Percentiles rank a stretch among this genome's conserved stretches.
phyloP scores from a whole-genome alignment of 257 asterid species.

The Cynanchum wilfordii region DNA sequence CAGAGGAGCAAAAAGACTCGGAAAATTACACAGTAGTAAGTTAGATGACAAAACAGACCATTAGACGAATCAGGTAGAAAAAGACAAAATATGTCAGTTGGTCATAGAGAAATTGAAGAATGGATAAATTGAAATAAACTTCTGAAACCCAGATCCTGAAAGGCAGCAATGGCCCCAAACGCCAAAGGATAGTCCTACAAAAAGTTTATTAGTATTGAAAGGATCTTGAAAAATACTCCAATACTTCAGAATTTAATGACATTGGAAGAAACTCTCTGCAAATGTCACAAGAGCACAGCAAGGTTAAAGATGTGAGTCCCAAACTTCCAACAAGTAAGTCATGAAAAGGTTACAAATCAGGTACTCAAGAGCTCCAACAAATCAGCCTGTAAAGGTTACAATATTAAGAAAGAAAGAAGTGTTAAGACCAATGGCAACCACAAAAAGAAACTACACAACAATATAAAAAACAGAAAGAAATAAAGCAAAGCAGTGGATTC shows the following conservation, averaged over 20 bases:
- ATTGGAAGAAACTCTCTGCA: slow-evolving; percentile 60
- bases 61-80: slow-evolving; percentile 23
- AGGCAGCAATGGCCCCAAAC: slow-evolving; percentile 39
- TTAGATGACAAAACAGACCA: slow-evolving; percentile 28
- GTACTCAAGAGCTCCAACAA: slow-evolving; percentile 84
- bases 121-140: slow-evolving; percentile 22
- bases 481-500: neutral
- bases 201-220: slow-evolving; percentile 35
- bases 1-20: slow-evolving; percentile 8
- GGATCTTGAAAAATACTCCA: slow-evolving; percentile 31
- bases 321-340: slow-evolving; percentile 90
- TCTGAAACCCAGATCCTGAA: slow-evolving; percentile 27
- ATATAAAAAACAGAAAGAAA: slow-evolving; percentile 8
- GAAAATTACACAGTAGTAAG: slow-evolving; percentile 29
- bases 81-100: slow-evolving; percentile 38
- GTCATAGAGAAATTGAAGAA: slow-evolving; percentile 26
- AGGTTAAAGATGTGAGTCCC: slow-evolving; percentile 95
- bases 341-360: slow-evolving; percentile 85
- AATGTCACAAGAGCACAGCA: slow-evolving; percentile 82
- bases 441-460: neutral
- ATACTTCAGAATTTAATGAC: slow-evolving; percentile 37
- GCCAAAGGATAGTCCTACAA: slow-evolving; percentile 45
- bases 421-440: slow-evolving; percentile 14
- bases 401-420: slow-evolving; percentile 22
- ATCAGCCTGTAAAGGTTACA: slow-evolving; percentile 73